Base-by-base conservation (phyloP, 2,329 filamentous ascomycete species). In the Aureobasidium sp. region DNA sequence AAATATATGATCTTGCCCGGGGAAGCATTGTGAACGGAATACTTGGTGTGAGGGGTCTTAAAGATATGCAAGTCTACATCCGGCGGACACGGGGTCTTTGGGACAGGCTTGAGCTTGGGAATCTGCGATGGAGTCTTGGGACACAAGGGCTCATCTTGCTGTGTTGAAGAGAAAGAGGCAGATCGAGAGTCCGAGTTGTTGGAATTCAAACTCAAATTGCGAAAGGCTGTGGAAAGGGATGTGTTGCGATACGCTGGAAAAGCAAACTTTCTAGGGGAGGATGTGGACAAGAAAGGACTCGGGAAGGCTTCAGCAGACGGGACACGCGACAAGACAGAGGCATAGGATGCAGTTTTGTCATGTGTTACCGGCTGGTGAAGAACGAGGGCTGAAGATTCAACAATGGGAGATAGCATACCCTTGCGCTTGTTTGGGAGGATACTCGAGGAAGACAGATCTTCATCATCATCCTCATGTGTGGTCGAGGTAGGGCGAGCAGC, bases 381-480 rank as follows among this genome's bases (percentile, higher is more conserved):
- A 24, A 39, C 5, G 13, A 48, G 52, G 56, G 44, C 43, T 44
- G 26, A 39, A 67, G 70, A 63, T 60, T 65, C 47, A 59, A 63
- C 61, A 65, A 73, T 73, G 66, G 69, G 68, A 71, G 71, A 68
- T 68, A 66, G 71, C 78, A 72, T 83, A 84, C 82, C 79, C 76
- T 82, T 81, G 74, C 78, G 72, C 72, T 79, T 81, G 64, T 75
- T 75, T 61, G 63, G 62, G 39, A 63, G 26, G 61, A 63, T 57
- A 69, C 67, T 47, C 13, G 68, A 61, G 69, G 73, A 66, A 74
- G 78, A 68, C 71, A 64, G 41, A 69, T 70, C 64, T 13, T 47
- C 64, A 26, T 60, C 63, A 62, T 63, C 57, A 15, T 61, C 46
- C 9, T 47, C 59, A 2, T 48, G 51, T 36, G 29, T 34, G 43